These are phyloP conservation scores for Lachancea mirantina DNA, from an alignment of 805 yeast species.

Conservation along the genomic window DNA sequence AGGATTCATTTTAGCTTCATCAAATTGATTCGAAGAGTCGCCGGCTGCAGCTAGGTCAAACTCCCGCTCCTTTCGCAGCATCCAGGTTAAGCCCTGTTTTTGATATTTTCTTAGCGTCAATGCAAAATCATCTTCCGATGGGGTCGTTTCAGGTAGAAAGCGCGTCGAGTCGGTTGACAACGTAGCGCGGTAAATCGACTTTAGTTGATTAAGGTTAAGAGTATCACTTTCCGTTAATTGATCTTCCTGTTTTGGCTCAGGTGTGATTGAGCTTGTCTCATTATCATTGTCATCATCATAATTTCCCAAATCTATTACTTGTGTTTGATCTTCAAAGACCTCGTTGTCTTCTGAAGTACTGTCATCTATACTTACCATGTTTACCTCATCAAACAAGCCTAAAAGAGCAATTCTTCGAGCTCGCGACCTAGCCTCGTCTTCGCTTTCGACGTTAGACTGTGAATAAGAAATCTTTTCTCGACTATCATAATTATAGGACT, in stretches of 20 bases:
- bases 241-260: slow-evolving; percentile 25
- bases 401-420: slow-evolving; percentile 50
- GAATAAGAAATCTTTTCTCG: slow-evolving; percentile 9
- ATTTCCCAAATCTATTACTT: slow-evolving; percentile 29
- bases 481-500: slow-evolving; percentile 5
- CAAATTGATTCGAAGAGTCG: slow-evolving; percentile 22
- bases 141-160: slow-evolving; percentile 57
- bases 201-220: slow-evolving; percentile 63
- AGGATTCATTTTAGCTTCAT: slow-evolving; percentile 64
- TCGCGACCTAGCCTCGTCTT: slow-evolving; percentile 44
- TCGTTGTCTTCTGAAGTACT: slow-evolving; percentile 11
- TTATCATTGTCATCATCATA: slow-evolving; percentile 34
- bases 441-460: slow-evolving; percentile 38
- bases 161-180: slow-evolving; percentile 53
- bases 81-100: slow-evolving; percentile 80
- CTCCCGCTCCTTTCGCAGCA: slow-evolving; percentile 73
- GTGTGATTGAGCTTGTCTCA: slow-evolving; percentile 8
- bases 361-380: slow-evolving; percentile 11
- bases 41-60: slow-evolving; percentile 25
- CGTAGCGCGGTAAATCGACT: slow-evolving; percentile 65
- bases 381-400: slow-evolving; percentile 46
- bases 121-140: slow-evolving; percentile 42
- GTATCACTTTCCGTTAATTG: no score
- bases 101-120: slow-evolving; percentile 69
- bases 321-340: no score